phyloP scores from a whole-genome alignment of 805 yeast species.

The Yarrowia osloensis region DNA sequence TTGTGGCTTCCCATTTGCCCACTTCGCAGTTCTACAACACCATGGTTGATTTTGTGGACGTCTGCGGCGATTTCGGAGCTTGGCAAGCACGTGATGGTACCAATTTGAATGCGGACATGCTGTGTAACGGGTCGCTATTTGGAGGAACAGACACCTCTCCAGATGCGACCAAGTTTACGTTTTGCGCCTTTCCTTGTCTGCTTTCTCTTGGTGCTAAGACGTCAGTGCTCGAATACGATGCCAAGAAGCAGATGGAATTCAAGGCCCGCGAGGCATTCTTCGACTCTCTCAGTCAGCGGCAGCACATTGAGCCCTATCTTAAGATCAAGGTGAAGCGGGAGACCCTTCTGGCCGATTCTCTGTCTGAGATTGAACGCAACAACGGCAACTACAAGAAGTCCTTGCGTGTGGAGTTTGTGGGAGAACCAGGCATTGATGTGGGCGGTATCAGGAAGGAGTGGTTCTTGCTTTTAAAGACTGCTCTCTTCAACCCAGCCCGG shows the following conservation, averaged over 20 bases:
- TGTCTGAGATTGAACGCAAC: conserved; percentile 55
- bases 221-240: conserved; percentile 77
- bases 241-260: conserved; percentile 75
- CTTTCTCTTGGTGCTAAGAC: conserved; percentile 82
- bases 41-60: conserved; percentile 75
- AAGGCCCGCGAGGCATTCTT: conserved; percentile 89
- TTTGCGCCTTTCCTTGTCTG: conserved; percentile 84
- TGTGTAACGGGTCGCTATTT: neutral
- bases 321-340: conserved; percentile 68
- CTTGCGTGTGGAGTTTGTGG: conserved; percentile 73
- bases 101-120: neutral
- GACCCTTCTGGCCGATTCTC: conserved; percentile 70
- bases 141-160: neutral
- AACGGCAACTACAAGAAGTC: conserved; percentile 67
- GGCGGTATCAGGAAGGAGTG: conserved; percentile 95
- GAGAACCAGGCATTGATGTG: conserved; percentile 93
- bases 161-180: conserved; percentile 46
- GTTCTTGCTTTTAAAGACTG: conserved; percentile 74
- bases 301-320: conserved; percentile 66
- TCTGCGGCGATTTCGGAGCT: conserved; percentile 75
- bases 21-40: conserved; percentile 68
- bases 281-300: conserved; percentile 63
- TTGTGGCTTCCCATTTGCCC: conserved; percentile 41
- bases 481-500: conserved; percentile 65
- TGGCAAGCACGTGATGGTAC: conserved; percentile 51